Conservation (phyloP, 2,329 filamentous ascomycete genomes). For the Colletotrichum gigasporum region DNA sequence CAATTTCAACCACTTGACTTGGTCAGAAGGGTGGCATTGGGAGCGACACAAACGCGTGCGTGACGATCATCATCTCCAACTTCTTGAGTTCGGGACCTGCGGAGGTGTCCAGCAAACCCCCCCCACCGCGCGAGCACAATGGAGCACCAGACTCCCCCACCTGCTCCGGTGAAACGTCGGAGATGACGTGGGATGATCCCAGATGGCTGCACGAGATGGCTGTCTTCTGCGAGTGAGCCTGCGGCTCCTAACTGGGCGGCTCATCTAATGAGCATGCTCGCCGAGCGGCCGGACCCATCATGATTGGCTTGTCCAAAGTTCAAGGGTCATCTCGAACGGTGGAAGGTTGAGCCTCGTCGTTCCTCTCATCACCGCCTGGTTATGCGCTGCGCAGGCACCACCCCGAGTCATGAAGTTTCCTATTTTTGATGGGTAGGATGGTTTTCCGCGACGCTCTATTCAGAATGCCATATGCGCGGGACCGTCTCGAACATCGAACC, state of each 20-base stretch:
- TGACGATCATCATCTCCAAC: constrained; percentile 23
- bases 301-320: not conserved
- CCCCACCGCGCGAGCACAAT: constrained; percentile 1
- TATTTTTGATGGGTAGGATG: not conserved
- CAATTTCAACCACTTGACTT: constrained; percentile 11
- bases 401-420: constrained; percentile 4
- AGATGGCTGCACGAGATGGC: not conserved
- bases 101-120: not conserved
- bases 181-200: not conserved
- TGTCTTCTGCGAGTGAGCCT: not conserved
- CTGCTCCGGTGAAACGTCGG: not conserved
- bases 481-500: not conserved
- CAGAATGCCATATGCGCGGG: not conserved
- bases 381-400: not conserved
- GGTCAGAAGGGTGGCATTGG: constrained; percentile 8
- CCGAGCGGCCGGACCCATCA: not conserved
- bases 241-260: not conserved
- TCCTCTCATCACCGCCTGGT: not conserved
- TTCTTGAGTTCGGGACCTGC: not conserved
- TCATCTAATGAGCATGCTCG: not conserved
- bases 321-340: not conserved
- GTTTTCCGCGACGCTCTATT: not conserved
- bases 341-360: not conserved
- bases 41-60: not conserved
- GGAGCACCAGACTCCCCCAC: not conserved